Evolutionary conservation across 2,329 filamentous ascomycete genomes (phyloP).

Genomic region (Dendrostoma leiphaemia): DNA sequence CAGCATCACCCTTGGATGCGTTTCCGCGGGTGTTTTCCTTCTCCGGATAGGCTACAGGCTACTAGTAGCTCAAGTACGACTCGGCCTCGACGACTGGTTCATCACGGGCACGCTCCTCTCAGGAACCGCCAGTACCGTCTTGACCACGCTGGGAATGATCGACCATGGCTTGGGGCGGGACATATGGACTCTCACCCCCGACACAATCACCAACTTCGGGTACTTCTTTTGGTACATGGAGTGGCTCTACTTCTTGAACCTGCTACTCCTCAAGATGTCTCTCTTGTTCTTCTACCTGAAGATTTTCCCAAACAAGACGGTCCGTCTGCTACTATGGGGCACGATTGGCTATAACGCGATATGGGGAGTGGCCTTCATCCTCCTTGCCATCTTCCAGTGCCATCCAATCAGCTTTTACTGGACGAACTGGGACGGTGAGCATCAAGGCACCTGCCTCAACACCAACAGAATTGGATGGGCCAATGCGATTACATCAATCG

Average conservation of each 20-base stretch:
- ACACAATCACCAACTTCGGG: constrained; percentile 31
- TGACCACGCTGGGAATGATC: constrained; percentile 35
- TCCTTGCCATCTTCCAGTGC: constrained; percentile 49
- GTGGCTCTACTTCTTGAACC: constrained; percentile 21
- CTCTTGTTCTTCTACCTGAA: constrained; percentile 19
- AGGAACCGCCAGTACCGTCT: constrained; percentile 28
- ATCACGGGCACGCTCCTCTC: constrained; percentile 27
- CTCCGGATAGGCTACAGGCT: constrained; percentile 36
- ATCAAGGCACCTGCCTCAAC: constrained; percentile 46
- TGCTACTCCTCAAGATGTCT: constrained; percentile 14
- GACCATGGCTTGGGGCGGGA: constrained; percentile 28
- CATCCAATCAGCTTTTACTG: constrained; percentile 51
- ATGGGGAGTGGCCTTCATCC: constrained; percentile 37
- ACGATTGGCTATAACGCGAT: constrained; percentile 13
- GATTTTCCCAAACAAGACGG: constrained; percentile 13
- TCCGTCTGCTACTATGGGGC: constrained; percentile 11
- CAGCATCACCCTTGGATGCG: constrained; percentile 25
- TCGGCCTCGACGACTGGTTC: constrained; percentile 36
- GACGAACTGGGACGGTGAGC: constrained; percentile 48
- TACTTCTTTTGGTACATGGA: constrained; percentile 42
- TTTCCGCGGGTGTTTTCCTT: constrained; percentile 35
- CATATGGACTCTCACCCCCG: constrained; percentile 21
- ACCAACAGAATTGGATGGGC: constrained; percentile 49
- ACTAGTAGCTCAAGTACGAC: constrained; percentile 28
- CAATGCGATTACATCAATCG: constrained; percentile 46